A percentile compares a stretch with the other conserved stretches of the same genome.
phyloP scores from a whole-genome alignment of 306 rosid species.

The Fragaria vesca region DNA sequence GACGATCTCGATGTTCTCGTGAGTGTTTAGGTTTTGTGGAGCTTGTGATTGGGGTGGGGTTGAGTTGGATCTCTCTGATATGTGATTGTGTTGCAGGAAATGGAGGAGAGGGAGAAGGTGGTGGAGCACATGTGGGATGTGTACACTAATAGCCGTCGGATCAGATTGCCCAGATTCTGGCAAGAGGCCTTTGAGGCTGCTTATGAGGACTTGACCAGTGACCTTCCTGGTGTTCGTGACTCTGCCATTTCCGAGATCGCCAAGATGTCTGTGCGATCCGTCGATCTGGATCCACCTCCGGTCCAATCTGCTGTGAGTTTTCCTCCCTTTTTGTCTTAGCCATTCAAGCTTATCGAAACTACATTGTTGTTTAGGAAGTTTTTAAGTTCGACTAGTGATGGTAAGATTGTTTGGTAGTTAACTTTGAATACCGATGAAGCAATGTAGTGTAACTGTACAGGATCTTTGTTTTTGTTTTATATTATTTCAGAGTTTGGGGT shows the following conservation, averaged over 20 bases:
- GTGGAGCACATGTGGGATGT: slow-evolving; percentile 99
- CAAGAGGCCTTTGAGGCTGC: slow-evolving; percentile 96
- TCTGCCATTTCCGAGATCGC: slow-evolving; percentile 86
- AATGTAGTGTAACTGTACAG: neutral
- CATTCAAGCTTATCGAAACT: neutral
- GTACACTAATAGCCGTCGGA: slow-evolving; percentile 87
- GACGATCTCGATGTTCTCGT: slow-evolving; percentile 97
- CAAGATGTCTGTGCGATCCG: slow-evolving; percentile 83
- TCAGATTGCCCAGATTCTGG: slow-evolving; percentile 92
- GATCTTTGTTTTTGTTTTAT: neutral
- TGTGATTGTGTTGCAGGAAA: slow-evolving; percentile 49
- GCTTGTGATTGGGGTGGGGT: neutral
- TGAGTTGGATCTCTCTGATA: slow-evolving; percentile 28
- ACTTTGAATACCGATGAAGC: neutral
- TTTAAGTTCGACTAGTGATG: neutral
- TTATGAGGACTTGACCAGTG: slow-evolving; percentile 83
- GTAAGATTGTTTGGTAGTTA: neutral
- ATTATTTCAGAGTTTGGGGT: neutral
- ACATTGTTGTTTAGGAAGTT: neutral
- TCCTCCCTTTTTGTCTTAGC: neutral
- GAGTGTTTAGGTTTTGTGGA: slow-evolving; percentile 20
- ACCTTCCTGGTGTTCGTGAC: slow-evolving; percentile 69
- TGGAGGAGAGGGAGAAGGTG: slow-evolving; percentile 99
- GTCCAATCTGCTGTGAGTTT: slow-evolving; percentile 71
- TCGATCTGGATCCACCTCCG: slow-evolving; percentile 73